Evolutionary conservation across 345 rosid genomes (phyloP), one percentile per base, ranked within the genome.

Genomic region (Citrus inodora): DNA sequence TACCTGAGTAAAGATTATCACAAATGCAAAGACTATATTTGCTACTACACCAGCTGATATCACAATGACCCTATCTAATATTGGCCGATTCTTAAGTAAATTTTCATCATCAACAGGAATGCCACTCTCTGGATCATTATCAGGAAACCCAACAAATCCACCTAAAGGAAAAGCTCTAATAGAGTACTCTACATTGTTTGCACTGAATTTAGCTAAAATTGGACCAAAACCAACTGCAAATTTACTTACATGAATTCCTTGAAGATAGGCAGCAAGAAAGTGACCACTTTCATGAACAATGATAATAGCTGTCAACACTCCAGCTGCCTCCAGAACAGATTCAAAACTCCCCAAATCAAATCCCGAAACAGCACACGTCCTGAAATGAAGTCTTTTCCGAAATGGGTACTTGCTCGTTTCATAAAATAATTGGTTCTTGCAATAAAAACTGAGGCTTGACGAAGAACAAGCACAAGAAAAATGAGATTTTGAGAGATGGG

Each of bases 151-250:
- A 55, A 93, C 97, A 80, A 93, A 96, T 21, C 99, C 98, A 79
- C 99, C 97, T 46, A 96, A 40, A 53, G 99, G 99, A 81, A 96
- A 89, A 71, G 97, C 98, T 80, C 97, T 89, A 81, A 93, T 62
- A 14, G 97, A 96, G 66, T 92, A 96, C 81, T 96, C 98, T 2
- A 96, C 98, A 59, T 92, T 94, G 19, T 89, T 92, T 56, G 89
- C 87, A 79, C 89, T 91, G 79, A 96, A 92, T 66, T 93, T 96
- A 67, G 98, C 98, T 71, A 96, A 82, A 79, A 92, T 82, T 16
- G 98, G 98, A 88, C 99, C 98, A 79, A 96, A 95, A 79, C 97
- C 99, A 76, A 96, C 88, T 0, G 99, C 90, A 83, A 96, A 96
- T 83, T 96, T 93, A 89, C 98, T 96, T 77, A 96, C 97, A 86